phyloP scores from a whole-genome alignment of 495 filamentous ascomycete genomes.

The Cercophora newfieldiana region DNA sequence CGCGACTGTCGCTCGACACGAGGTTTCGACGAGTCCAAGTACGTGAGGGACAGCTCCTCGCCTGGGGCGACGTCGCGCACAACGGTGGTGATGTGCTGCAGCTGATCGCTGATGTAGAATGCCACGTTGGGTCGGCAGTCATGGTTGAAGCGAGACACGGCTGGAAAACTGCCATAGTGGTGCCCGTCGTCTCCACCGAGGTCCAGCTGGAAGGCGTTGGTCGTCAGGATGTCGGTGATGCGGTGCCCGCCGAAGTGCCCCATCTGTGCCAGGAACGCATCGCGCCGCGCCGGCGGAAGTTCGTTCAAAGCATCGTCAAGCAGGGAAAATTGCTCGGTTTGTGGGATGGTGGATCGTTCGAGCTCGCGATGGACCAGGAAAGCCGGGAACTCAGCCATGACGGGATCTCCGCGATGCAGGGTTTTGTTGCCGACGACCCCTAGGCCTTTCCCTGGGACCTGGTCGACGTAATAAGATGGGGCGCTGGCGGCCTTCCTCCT shows the following conservation, averaged over 20 bases:
- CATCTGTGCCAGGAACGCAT: constrained; percentile 21
- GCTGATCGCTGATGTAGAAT: constrained; percentile 22
- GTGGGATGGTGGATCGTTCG: constrained; percentile 15
- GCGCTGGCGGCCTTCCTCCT: background rate
- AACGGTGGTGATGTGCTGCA: constrained; percentile 27
- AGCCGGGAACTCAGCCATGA: constrained; percentile 29
- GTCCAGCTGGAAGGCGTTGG: constrained; percentile 33
- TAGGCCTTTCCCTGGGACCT: constrained; percentile 28
- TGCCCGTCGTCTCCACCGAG: constrained; percentile 22
- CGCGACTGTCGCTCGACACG: constrained; percentile 22
- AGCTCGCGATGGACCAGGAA: constrained; percentile 28
- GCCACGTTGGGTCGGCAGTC: constrained; percentile 35
- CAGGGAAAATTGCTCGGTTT: constrained; percentile 16
- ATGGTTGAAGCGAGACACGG: constrained; percentile 31
- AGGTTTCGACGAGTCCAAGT: constrained; percentile 23
- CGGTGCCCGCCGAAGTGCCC: constrained; percentile 23
- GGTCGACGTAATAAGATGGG: constrained; percentile 11
- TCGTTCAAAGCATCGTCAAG: constrained; percentile 27
- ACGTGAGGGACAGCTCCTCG: constrained; percentile 35
- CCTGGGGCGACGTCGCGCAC: constrained; percentile 26
- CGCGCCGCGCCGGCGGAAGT: constrained; percentile 21
- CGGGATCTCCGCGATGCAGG: constrained; percentile 23
- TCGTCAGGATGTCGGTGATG: constrained; percentile 30
- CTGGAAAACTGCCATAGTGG: constrained; percentile 35
- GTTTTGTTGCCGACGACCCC: constrained; percentile 24